Evolutionary conservation across 768 basidiomycete genomes (phyloP), one percentile per base, ranked within the genome.

Genomic region (Psilocybe azurescens): DNA sequence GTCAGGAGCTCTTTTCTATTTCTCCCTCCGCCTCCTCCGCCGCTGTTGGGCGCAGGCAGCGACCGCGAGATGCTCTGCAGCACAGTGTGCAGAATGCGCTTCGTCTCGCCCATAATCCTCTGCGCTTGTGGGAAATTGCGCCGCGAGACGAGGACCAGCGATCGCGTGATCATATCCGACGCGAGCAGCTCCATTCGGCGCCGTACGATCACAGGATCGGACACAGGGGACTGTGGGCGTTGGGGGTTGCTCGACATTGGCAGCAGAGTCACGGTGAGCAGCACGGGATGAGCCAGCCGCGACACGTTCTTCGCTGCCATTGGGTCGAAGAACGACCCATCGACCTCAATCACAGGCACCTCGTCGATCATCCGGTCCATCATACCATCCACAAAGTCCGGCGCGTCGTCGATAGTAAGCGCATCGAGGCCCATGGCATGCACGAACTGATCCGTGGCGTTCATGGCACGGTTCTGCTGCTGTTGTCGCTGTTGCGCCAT

Each of bases 321-420:
- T 1, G 97, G 97, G 74, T 99, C 97, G 72, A 89, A 94, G 85
- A 95, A 99, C 32, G 93, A 89, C 7, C 95, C 95, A 65, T 98
- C 96, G 13, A 98, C 93, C 74, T 99, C 96, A 53, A 97, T 87
- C 9, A 98, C 93, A 1, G 97, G 97, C 9, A 97, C 92, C 70
- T 99, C 97, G 70, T 99, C 97, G 50, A 97, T 95, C 92, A 98
- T 93, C 50, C 90, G 83, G 65, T 95, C 94, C 91, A 95, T 94
- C 91, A 95, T 93, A 36, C 94, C 94, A 61, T 94, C 92, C 54
- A 88, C 84, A 66, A 95, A 89, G 73, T 93, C 89, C 1, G 83
- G 78, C 11, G 84, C 75, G 63, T 94, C 93, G 2, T 89, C 90
- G 50, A 93, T 90, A 10, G 85, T 74, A 13, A 93, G 74, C 52